A percentile compares a stretch with the other conserved stretches of the same genome.
These are phyloP conservation scores for Mucor irregularis DNA, from an alignment of 371 early-diverging fungal species.

Conservation along the genomic window DNA sequence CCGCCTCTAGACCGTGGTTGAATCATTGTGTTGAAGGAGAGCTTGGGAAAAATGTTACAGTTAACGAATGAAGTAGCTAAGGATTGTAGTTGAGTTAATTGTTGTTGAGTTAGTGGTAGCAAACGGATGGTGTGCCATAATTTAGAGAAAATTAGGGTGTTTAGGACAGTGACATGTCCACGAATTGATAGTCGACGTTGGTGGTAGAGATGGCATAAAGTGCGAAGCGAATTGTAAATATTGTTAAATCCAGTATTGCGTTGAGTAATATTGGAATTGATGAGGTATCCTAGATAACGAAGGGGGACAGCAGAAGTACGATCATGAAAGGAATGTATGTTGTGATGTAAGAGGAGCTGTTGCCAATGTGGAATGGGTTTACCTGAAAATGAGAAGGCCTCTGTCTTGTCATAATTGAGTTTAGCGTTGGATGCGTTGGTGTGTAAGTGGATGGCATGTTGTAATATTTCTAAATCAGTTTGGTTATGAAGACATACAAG, in stretches of 20 bases:
- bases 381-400: conserved; percentile 12
- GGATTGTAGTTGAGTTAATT: background rate
- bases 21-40: background rate
- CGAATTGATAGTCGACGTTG: conserved; percentile 16
- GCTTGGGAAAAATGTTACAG: background rate
- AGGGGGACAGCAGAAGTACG: background rate
- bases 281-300: conserved; percentile 8
- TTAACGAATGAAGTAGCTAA: no score
- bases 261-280: background rate
- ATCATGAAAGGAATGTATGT: conserved; percentile 13
- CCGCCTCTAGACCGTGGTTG: conserved; percentile 8
- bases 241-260: background rate
- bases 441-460: background rate
- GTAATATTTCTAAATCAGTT: background rate
- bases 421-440: conserved; percentile 2
- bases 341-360: background rate
- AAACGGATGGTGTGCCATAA: conserved; percentile 18
- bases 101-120: background rate
- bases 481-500: conserved; percentile 1
- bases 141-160: conserved; percentile 11
- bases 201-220: background rate
- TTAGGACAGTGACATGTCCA: conserved; percentile 17
- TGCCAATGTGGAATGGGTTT: background rate
- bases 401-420: background rate
- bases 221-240: background rate